These are phyloP conservation scores for Orbilia oligospora DNA, from an alignment of 2,329 filamentous ascomycete species.

Conservation along the genomic window DNA sequence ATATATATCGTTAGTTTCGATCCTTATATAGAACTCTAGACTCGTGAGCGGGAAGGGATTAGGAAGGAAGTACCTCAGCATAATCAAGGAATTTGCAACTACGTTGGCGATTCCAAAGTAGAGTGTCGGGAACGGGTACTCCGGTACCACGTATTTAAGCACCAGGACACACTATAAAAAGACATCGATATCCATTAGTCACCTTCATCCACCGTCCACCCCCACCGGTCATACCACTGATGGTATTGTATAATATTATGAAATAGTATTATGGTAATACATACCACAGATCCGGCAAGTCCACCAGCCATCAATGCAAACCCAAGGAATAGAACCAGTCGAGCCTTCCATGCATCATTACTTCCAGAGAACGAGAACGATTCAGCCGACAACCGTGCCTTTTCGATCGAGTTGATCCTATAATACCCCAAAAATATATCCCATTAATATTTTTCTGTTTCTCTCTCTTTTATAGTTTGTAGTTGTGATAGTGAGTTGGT, in stretches of 20 bases:
- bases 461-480: background rate
- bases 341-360: constrained; percentile 79
- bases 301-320: constrained; percentile 79
- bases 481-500: background rate
- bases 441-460: background rate
- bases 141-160: constrained; percentile 76
- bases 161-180: constrained; percentile 75
- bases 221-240: too few species aligned
- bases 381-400: constrained; percentile 76
- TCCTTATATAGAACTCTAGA: background rate
- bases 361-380: constrained; percentile 76
- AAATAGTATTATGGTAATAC: background rate
- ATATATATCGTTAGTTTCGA: background rate
- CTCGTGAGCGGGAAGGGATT: background rate
- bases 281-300: constrained; percentile 75
- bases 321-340: constrained; percentile 77
- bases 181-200: constrained; percentile 47
- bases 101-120: constrained; percentile 79
- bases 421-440: background rate
- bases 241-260: too few species aligned
- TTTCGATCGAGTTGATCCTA: constrained; percentile 79
- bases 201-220: background rate
- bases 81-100: constrained; percentile 76
- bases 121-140: constrained; percentile 74
- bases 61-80: constrained; percentile 72